phyloP scores from a whole-genome alignment of 148 eudicot species.

The Camellia lanceoleosa region DNA sequence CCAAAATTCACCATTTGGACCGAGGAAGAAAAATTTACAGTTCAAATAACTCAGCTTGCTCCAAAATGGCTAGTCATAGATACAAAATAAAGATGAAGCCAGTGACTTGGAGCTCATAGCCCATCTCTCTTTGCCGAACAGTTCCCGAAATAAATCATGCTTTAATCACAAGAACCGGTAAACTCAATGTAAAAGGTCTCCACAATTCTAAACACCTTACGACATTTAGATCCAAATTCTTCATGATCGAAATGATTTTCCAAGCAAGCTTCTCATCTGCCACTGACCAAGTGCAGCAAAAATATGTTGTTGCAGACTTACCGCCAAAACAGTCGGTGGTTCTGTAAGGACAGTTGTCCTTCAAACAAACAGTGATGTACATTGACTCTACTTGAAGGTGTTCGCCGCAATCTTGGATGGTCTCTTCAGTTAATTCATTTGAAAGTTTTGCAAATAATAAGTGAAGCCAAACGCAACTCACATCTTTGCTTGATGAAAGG shows the following conservation, averaged over 20 bases:
- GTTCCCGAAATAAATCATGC: neutral
- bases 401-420: slow-evolving; percentile 34
- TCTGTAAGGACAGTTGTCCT: slow-evolving; percentile 42
- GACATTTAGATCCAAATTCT: slow-evolving; percentile 28
- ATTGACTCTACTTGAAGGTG: slow-evolving; percentile 38
- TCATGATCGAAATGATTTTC: slow-evolving; percentile 42
- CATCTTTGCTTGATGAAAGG: slow-evolving; percentile 6
- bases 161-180: neutral
- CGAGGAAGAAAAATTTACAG: neutral
- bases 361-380: slow-evolving; percentile 27
- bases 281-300: slow-evolving; percentile 54
- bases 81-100: neutral
- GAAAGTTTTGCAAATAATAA: slow-evolving; percentile 27
- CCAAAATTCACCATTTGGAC: neutral
- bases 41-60: neutral
- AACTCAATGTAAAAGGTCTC: neutral
- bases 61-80: neutral
- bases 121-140: neutral
- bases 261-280: slow-evolving; percentile 56
- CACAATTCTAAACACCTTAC: neutral
- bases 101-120: neutral
- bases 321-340: neutral
- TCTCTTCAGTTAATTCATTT: slow-evolving; percentile 22
- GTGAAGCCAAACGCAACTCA: slow-evolving; percentile 22
- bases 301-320: slow-evolving; percentile 20